Evolutionary conservation across 305 asterid species (phyloP).

Genomic region (Lippia alba): DNA sequence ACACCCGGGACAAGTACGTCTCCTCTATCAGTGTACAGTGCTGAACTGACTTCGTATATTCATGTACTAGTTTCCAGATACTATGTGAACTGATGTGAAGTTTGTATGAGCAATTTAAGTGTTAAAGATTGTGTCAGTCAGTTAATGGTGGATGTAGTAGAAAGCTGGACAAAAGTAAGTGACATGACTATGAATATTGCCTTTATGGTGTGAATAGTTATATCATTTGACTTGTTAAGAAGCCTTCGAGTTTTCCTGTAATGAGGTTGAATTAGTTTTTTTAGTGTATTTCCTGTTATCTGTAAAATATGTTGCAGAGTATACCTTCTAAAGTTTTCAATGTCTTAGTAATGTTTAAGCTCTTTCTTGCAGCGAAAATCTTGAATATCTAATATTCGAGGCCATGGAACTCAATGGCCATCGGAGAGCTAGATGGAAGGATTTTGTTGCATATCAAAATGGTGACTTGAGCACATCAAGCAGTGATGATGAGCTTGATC

Average conservation of each 20-base stretch:
- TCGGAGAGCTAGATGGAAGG: slow-evolving; percentile 56
- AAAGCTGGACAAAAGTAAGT: slow-evolving; percentile 14
- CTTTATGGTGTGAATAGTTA: background rate
- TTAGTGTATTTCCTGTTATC: background rate
- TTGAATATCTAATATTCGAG: slow-evolving; percentile 32
- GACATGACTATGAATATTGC: background rate
- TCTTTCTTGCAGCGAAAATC: slow-evolving; percentile 44
- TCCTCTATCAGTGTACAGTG: background rate
- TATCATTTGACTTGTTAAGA: slow-evolving; percentile 20
- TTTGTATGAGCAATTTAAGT: slow-evolving; percentile 9
- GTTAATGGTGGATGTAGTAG: slow-evolving; percentile 11
- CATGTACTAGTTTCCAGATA: slow-evolving; percentile 20
- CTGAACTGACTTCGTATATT: slow-evolving; percentile 9
- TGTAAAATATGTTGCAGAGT: background rate
- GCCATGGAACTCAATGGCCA: slow-evolving; percentile 75
- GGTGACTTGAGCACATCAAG: slow-evolving; percentile 56
- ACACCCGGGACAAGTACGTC: slow-evolving; percentile 5
- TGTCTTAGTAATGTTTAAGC: background rate
- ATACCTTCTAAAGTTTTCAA: slow-evolving; percentile 11
- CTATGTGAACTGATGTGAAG: slow-evolving; percentile 15
- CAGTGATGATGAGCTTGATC: slow-evolving; percentile 66
- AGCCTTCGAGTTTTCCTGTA: slow-evolving; percentile 14
- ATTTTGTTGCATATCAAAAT: slow-evolving; percentile 57
- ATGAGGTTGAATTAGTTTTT: slow-evolving; percentile 19
- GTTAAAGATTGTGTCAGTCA: slow-evolving; percentile 5